These are phyloP conservation scores for Backusella liffmaniae DNA, from an alignment of 192 early-diverging fungal genomes.

Conservation along the genomic window DNA sequence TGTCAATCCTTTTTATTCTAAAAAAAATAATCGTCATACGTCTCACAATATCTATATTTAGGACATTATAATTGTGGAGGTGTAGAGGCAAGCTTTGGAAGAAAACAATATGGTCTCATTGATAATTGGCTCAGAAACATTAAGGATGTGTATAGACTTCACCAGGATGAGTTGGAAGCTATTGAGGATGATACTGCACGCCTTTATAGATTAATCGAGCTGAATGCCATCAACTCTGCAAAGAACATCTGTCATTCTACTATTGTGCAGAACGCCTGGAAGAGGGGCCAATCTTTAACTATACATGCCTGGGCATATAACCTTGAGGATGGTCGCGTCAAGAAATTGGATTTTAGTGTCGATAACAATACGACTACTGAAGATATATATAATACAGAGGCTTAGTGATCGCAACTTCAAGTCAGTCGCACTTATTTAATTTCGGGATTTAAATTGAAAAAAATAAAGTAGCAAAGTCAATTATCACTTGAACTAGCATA, in stretches of 20 bases:
- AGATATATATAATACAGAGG: background rate
- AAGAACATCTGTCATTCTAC: slow-evolving; percentile 69
- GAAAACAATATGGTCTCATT: slow-evolving; percentile 70
- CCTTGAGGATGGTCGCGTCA: slow-evolving; percentile 52
- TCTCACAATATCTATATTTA: background rate
- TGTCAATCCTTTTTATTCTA: background rate
- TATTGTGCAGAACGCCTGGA: slow-evolving; percentile 85
- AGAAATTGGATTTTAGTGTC: background rate
- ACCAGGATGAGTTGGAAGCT: slow-evolving; percentile 35
- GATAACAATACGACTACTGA: background rate
- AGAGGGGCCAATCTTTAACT: slow-evolving; percentile 62
- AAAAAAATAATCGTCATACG: background rate
- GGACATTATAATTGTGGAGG: slow-evolving; percentile 77
- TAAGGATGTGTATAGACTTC: slow-evolving; percentile 75
- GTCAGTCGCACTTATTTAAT: no score
- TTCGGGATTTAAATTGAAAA: no score
- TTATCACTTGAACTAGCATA: no score
- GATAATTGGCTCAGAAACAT: slow-evolving; percentile 91
- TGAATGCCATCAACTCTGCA: slow-evolving; percentile 78
- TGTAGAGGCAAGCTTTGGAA: slow-evolving; percentile 58
- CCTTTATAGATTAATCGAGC: slow-evolving; percentile 53
- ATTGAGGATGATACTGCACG: background rate
- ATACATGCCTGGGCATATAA: slow-evolving; percentile 76
- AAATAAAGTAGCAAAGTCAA: no score
- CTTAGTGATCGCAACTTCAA: background rate